phyloP scores from a whole-genome alignment of 495 filamentous ascomycete species.

The Aspergillus diversus region DNA sequence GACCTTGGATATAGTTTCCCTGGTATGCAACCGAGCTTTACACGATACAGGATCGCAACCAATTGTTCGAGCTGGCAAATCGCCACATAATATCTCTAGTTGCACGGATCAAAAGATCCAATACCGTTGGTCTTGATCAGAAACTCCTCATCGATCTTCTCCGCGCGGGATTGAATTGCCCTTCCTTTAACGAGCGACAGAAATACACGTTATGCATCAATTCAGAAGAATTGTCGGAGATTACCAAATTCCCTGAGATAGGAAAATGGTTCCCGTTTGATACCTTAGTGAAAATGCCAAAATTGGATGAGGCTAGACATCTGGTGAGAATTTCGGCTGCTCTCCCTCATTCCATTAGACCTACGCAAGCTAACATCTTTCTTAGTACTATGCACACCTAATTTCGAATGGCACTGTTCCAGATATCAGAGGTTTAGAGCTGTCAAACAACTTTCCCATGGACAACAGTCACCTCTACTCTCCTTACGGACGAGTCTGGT shows the following conservation, averaged over 20 bases:
- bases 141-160: constrained; percentile 62
- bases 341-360: background rate
- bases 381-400: constrained; percentile 35
- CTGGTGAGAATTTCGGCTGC: constrained; percentile 27
- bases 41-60: constrained; percentile 64
- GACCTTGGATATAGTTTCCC: constrained; percentile 53
- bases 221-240: constrained; percentile 25
- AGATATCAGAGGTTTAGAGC: constrained; percentile 13
- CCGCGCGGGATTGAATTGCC: constrained; percentile 60
- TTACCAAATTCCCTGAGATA: constrained; percentile 26
- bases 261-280: constrained; percentile 44
- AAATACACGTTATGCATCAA: constrained; percentile 36
- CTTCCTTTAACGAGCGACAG: constrained; percentile 66
- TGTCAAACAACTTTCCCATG: constrained; percentile 26
- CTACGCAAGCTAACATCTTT: background rate
- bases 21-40: constrained; percentile 67
- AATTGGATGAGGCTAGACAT: constrained; percentile 32
- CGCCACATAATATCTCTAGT: constrained; percentile 52
- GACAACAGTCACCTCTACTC: constrained; percentile 22
- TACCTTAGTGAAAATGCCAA: constrained; percentile 34
- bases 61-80: constrained; percentile 55
- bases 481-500: constrained; percentile 36
- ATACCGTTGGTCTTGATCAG: constrained; percentile 51
- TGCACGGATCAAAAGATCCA: constrained; percentile 36
- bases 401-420: constrained; percentile 30